Conservation (phyloP, 2,329 filamentous ascomycete genomes). For the Paraphaeosphaeria minitans region DNA sequence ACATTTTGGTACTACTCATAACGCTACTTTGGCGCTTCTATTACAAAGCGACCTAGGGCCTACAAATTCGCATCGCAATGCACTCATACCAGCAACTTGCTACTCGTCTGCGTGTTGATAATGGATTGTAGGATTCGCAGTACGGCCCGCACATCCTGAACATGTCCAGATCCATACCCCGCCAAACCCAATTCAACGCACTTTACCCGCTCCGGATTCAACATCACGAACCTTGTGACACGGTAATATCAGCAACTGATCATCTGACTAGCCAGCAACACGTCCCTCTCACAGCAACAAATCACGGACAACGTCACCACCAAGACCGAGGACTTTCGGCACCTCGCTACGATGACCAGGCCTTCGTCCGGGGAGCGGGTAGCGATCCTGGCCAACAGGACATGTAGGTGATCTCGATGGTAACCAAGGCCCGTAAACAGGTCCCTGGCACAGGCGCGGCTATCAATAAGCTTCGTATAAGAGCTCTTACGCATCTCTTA, state of each 20-base stretch:
- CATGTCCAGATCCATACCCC: constrained; percentile 11
- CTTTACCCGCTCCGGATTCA: constrained; percentile 19
- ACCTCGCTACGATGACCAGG: constrained; percentile 14
- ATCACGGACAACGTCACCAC: not conserved
- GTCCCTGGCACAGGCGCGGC: constrained; percentile 6
- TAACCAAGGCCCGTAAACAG: constrained; percentile 10
- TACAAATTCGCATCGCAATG: not conserved
- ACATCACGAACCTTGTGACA: constrained; percentile 10
- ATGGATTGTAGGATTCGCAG: not conserved
- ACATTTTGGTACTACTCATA: not conserved
- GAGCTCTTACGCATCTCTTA: constrained; percentile 16
- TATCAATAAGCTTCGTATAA: constrained; percentile 22
- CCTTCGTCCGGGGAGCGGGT: constrained; percentile 16
- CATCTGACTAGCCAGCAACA: not conserved
- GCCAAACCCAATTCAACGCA: constrained; percentile 9
- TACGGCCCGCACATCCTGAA: constrained; percentile 17
- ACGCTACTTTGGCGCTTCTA: not conserved
- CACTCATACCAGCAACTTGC: not conserved
- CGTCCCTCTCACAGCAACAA: not conserved
- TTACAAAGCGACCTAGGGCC: not conserved
- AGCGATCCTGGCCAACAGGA: constrained; percentile 15
- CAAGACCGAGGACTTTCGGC: not conserved
- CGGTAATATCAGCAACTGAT: constrained; percentile 11
- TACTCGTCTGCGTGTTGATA: not conserved
- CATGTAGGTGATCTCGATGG: constrained; percentile 24